Evolutionary conservation across 345 rosid species (phyloP).

Genomic region (Brassica cretica): DNA sequence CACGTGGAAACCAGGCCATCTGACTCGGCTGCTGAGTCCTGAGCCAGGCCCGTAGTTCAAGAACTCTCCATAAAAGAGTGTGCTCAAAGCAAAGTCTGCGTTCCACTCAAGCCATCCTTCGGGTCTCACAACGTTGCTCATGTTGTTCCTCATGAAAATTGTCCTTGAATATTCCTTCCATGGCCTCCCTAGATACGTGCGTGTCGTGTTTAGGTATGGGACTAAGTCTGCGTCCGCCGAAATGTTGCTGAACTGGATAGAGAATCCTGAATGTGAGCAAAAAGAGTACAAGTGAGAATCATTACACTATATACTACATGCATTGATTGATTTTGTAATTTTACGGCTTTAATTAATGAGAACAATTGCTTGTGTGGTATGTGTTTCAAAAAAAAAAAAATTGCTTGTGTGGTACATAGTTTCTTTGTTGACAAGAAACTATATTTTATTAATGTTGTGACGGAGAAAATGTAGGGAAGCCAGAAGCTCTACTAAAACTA

Average conservation of each 20-base stretch:
- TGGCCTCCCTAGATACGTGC: slow-evolving; percentile 83
- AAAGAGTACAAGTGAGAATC: slow-evolving; percentile 1
- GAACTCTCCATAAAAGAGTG: slow-evolving; percentile 75
- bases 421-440: slow-evolving; percentile 3
- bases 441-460: neutral
- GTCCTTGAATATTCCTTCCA: slow-evolving; percentile 89
- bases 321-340: neutral
- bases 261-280: slow-evolving; percentile 55
- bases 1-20: slow-evolving; percentile 76
- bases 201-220: slow-evolving; percentile 49
- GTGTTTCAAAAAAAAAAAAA: too few species aligned
- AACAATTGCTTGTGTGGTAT: neutral
- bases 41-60: slow-evolving; percentile 71
- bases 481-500: neutral
- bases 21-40: slow-evolving; percentile 50
- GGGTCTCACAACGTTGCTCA: slow-evolving; percentile 57
- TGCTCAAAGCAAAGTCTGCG: slow-evolving; percentile 51
- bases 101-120: slow-evolving; percentile 91
- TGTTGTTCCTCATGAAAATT: slow-evolving; percentile 62
- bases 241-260: slow-evolving; percentile 83
- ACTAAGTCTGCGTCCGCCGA: slow-evolving; percentile 61
- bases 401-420: neutral
- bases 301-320: neutral
- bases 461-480: neutral
- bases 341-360: neutral